A percentile compares a stretch with the other conserved stretches of the same genome.
phyloP scores from a whole-genome alignment of 78 protist species.

The Emiliania huxleyi region DNA sequence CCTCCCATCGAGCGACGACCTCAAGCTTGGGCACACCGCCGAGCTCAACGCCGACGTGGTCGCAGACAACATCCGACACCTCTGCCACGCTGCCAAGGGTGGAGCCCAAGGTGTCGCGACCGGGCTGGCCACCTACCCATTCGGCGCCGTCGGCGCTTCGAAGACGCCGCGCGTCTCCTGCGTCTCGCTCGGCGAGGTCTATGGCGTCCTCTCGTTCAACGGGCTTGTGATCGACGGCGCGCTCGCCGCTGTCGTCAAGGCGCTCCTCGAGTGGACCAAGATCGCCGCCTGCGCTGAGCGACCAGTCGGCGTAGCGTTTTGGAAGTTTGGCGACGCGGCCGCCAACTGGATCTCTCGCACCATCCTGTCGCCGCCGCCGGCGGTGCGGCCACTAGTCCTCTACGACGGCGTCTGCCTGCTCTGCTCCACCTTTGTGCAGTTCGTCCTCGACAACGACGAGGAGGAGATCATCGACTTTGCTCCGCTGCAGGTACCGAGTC shows the following conservation, averaged over 20 bases:
- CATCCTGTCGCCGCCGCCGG: neutral
- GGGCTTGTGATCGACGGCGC: neutral
- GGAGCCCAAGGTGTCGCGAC: neutral
- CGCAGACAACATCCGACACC: neutral
- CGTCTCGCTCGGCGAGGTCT: neutral
- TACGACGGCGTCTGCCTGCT: no score
- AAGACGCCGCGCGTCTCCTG: neutral
- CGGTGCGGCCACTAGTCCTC: no score
- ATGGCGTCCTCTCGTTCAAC: neutral
- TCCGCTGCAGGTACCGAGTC: no score
- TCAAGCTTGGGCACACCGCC: conserved; percentile 13
- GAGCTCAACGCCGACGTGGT: neutral
- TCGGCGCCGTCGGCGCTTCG: neutral
- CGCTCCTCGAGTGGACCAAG: conserved; percentile 10
- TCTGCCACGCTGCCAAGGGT: neutral
- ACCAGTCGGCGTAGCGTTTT: neutral
- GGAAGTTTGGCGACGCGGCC: neutral
- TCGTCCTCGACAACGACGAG: no score
- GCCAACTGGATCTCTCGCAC: neutral
- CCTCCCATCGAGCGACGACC: neutral
- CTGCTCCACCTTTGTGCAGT: no score
- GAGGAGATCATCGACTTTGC: no score
- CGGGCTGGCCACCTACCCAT: neutral
- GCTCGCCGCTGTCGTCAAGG: neutral
- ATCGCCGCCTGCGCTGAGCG: neutral